phyloP scores from a whole-genome alignment of 169 alveolate genomes.

The Babesia bovis region DNA sequence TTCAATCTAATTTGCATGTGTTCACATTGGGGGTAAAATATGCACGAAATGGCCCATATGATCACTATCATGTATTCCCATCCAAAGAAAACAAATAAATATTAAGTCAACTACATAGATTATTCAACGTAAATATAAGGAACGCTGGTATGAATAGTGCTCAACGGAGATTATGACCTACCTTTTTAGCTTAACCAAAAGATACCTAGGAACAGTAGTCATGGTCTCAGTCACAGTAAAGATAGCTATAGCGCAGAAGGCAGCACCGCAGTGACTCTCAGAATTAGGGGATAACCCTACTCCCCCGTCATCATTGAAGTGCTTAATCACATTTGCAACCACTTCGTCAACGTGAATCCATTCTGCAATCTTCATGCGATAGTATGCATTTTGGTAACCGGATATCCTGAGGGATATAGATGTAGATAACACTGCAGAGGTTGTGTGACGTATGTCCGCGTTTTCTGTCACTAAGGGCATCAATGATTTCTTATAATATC shows the following conservation, averaged over 20 bases:
- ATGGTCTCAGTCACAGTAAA: conserved; percentile 18
- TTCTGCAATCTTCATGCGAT: neutral
- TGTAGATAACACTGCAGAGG: conserved; percentile 46
- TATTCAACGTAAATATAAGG: neutral
- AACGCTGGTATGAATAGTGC: neutral
- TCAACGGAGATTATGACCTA: neutral
- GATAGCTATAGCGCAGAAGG: conserved; percentile 67
- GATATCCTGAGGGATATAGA: conserved; percentile 6
- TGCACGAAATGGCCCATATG: neutral
- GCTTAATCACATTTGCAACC: conserved; percentile 30
- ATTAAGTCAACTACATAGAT: neutral
- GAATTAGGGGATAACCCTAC: conserved; percentile 47
- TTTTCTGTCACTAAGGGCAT: neutral
- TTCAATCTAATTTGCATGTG: neutral
- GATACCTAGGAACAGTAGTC: neutral
- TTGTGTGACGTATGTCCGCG: conserved; percentile 46
- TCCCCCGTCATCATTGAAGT: conserved; percentile 76
- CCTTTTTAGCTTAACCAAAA: conserved; percentile 19
- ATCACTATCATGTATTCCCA: neutral
- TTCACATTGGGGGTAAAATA: neutral
- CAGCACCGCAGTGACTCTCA: conserved; percentile 76
- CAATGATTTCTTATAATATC: conserved; percentile 21
- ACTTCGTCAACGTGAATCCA: conserved; percentile 27
- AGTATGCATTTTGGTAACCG: neutral
- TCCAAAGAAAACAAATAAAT: neutral